These are phyloP conservation scores for Debaryomyces subglobosus DNA, from an alignment of 1,139 yeast genomes.

Conservation along the genomic window DNA sequence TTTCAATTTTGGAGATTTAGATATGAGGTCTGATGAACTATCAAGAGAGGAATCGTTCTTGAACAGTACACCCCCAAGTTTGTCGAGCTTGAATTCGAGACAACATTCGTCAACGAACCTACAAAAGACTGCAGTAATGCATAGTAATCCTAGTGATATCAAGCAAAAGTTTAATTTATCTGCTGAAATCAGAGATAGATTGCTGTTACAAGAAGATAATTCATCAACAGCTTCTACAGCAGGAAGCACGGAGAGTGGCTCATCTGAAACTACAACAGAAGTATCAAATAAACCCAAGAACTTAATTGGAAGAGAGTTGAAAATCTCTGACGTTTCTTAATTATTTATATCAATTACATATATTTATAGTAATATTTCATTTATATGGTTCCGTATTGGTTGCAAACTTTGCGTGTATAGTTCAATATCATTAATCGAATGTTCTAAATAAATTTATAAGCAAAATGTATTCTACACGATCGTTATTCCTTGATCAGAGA, in stretches of 20 bases:
- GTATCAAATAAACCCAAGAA: conserved; percentile 16
- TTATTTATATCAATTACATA: neutral
- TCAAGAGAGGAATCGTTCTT: conserved; percentile 34
- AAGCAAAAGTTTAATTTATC: conserved; percentile 35
- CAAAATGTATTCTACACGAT: neutral
- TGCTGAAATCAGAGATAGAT: conserved; percentile 40
- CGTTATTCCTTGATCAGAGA: neutral
- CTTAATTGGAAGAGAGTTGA: conserved; percentile 29
- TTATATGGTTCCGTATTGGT: conserved; percentile 1
- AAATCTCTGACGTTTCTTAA: conserved; percentile 15
- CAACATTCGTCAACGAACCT: conserved; percentile 38
- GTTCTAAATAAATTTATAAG: conserved; percentile 3
- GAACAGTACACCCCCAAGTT: conserved; percentile 21
- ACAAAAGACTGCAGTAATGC: conserved; percentile 14
- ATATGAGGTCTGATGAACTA: conserved; percentile 32
- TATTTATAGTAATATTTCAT: neutral
- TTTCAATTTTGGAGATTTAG: conserved; percentile 68
- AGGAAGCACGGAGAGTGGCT: neutral
- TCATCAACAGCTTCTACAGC: neutral
- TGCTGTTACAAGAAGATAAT: conserved; percentile 21
- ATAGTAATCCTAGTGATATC: conserved; percentile 18
- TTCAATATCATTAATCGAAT: neutral
- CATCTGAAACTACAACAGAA: neutral
- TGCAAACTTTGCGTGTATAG: conserved; percentile 7
- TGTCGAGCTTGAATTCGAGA: conserved; percentile 28